Conservation (phyloP, 306 rosid species). For the Cucumis cinereus region DNA sequence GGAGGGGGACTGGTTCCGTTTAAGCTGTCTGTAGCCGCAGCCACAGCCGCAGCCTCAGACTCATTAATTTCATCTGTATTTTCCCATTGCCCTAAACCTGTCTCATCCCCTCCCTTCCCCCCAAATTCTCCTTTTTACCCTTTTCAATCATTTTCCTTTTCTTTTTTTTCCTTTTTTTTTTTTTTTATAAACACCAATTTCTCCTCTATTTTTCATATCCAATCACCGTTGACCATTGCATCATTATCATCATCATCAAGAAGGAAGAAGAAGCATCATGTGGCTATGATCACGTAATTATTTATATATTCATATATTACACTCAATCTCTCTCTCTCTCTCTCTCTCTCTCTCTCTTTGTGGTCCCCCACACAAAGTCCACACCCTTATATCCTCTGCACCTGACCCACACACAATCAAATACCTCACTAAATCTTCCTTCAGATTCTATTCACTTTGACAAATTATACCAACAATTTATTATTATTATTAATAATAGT, state of each 20-base stretch:
- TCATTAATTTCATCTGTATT: background rate
- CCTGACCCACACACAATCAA: background rate
- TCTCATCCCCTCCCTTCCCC: background rate
- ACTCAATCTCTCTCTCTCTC: too few species aligned
- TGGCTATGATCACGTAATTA: slow-evolving; percentile 3
- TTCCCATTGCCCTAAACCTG: background rate
- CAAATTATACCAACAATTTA: too few species aligned
- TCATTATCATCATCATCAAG: background rate
- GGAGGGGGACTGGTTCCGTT: background rate
- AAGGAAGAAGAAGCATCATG: background rate
- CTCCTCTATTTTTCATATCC: too few species aligned
- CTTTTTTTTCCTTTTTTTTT: too few species aligned
- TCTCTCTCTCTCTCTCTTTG: background rate
- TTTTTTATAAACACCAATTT: too few species aligned
- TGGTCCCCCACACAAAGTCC: background rate
- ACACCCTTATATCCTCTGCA: background rate
- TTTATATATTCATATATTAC: background rate
- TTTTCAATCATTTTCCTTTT: background rate
- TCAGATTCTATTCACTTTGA: background rate
- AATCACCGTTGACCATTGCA: background rate
- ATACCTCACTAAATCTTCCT: background rate
- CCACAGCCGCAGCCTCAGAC: background rate
- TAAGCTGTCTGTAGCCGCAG: background rate
- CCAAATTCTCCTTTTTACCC: background rate
- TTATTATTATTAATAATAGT: too few species aligned